A percentile compares a stretch with the other conserved stretches of the same genome.
Conservation (phyloP, 2,329 filamentous ascomycete genomes). For the Lasiodiplodia hormozganensis region DNA sequence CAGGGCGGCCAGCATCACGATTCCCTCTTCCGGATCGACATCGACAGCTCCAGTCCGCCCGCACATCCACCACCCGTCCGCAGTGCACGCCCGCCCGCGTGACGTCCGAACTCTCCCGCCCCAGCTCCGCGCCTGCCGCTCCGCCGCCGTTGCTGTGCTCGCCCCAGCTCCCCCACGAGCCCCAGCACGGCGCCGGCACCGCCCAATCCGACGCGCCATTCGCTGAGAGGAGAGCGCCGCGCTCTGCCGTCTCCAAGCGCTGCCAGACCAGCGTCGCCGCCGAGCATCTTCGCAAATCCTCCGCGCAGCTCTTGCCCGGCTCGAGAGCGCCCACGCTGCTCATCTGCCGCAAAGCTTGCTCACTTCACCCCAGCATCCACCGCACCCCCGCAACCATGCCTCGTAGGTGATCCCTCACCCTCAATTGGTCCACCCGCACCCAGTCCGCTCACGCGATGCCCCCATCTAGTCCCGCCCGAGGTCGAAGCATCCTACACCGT, state of each 20-base stretch:
- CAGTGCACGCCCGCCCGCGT: slow-evolving; percentile 19
- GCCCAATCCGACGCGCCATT: slow-evolving; percentile 20
- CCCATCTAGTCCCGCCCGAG: slow-evolving; percentile 56
- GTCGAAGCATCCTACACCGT: slow-evolving; percentile 58
- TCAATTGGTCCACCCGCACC: slow-evolving; percentile 24
- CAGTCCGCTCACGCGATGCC: slow-evolving; percentile 6
- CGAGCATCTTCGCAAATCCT: slow-evolving; percentile 16
- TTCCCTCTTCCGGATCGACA: slow-evolving; percentile 28
- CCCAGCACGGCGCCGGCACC: slow-evolving; percentile 2
- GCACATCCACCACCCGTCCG: slow-evolving; percentile 19
- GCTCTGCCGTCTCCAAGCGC: slow-evolving; percentile 16
- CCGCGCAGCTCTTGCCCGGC: slow-evolving; percentile 13
- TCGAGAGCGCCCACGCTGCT: not conserved
- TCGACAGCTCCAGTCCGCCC: slow-evolving; percentile 20
- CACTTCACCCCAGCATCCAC: not conserved
- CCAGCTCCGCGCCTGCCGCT: slow-evolving; percentile 7
- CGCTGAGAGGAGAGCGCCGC: slow-evolving; percentile 13
- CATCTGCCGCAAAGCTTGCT: not conserved
- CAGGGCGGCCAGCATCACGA: slow-evolving; percentile 26
- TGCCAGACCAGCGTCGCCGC: slow-evolving; percentile 7
- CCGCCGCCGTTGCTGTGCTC: not conserved
- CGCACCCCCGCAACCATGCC: slow-evolving; percentile 29
- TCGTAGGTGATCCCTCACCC: slow-evolving; percentile 25
- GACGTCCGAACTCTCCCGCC: not conserved
- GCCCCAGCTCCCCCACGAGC: not conserved